Conservation (phyloP, 2,329 filamentous ascomycete genomes). For the Dactylella cylindrospora region DNA sequence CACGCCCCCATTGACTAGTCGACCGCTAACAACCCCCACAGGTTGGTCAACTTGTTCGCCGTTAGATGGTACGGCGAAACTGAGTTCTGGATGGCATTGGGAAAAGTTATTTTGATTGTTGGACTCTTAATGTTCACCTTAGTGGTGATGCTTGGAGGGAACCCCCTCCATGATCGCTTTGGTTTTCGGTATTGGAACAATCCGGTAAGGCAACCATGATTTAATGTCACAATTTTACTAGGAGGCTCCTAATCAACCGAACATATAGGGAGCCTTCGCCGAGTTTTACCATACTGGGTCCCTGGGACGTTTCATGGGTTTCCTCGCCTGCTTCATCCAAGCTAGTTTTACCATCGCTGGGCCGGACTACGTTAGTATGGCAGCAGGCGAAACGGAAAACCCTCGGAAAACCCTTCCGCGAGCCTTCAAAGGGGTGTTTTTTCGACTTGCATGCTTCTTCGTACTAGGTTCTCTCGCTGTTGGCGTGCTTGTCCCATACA, state of each 20-base stretch:
- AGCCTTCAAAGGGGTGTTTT: constrained; percentile 77
- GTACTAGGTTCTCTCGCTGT: constrained; percentile 71
- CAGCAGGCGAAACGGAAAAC: constrained; percentile 64
- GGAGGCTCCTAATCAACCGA: too few relatives aligned
- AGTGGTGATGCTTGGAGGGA: constrained; percentile 78
- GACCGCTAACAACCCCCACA: constrained; percentile 45
- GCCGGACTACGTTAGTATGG: constrained; percentile 65
- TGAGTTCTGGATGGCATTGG: constrained; percentile 70
- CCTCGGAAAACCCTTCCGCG: constrained; percentile 69
- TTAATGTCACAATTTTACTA: too few relatives aligned
- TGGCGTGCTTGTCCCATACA: constrained; percentile 70
- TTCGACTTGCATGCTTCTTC: constrained; percentile 74
- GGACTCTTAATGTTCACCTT: constrained; percentile 76
- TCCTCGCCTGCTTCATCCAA: constrained; percentile 72
- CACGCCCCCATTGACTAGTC: not conserved
- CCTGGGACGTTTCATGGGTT: constrained; percentile 73
- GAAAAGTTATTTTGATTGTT: constrained; percentile 71
- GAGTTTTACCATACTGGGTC: constrained; percentile 65
- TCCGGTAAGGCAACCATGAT: constrained; percentile 43
- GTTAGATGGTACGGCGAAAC: constrained; percentile 75
- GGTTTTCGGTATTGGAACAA: constrained; percentile 69
- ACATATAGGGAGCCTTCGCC: constrained; percentile 68
- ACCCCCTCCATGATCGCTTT: constrained; percentile 69
- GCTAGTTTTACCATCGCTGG: constrained; percentile 69
- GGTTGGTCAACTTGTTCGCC: constrained; percentile 68